Conservation (phyloP, 805 yeast genomes). For the Yamadazyma akitaensis region DNA sequence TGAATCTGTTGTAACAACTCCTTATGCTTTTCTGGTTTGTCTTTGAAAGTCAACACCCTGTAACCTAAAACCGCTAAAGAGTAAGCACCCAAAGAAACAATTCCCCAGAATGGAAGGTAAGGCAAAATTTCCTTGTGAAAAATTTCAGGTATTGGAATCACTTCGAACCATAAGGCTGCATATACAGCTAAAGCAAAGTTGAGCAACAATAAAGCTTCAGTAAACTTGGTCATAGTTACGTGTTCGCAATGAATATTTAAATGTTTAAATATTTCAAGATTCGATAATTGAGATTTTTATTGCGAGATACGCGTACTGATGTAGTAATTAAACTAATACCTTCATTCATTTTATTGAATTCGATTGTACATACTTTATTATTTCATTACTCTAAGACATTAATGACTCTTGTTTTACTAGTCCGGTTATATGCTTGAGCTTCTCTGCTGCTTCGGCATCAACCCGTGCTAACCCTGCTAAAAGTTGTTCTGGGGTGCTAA, state of each 20-base stretch:
- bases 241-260: neutral
- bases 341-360: too few species aligned
- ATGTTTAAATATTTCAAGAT: too few species aligned
- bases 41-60: slow-evolving; percentile 67
- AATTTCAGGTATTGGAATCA: slow-evolving; percentile 50
- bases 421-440: slow-evolving; percentile 31
- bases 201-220: slow-evolving; percentile 50
- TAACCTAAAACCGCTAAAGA: slow-evolving; percentile 66
- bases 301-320: neutral
- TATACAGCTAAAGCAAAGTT: slow-evolving; percentile 51
- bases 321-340: too few species aligned
- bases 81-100: slow-evolving; percentile 66
- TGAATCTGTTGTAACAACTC: slow-evolving; percentile 58
- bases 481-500: slow-evolving; percentile 17
- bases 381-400: slow-evolving; percentile 11
- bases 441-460: slow-evolving; percentile 25
- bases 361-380: neutral
- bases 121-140: slow-evolving; percentile 57
- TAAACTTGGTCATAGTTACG: slow-evolving; percentile 59
- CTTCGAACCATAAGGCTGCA: slow-evolving; percentile 47
- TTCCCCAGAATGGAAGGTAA: slow-evolving; percentile 65
- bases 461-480: slow-evolving; percentile 5
- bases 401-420: slow-evolving; percentile 34
- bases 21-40: slow-evolving; percentile 62
- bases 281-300: neutral